Evolutionary conservation across 169 alveolate genomes (phyloP), one percentile per base, ranked within the genome.

Genomic region (Plasmodium gonderi): DNA sequence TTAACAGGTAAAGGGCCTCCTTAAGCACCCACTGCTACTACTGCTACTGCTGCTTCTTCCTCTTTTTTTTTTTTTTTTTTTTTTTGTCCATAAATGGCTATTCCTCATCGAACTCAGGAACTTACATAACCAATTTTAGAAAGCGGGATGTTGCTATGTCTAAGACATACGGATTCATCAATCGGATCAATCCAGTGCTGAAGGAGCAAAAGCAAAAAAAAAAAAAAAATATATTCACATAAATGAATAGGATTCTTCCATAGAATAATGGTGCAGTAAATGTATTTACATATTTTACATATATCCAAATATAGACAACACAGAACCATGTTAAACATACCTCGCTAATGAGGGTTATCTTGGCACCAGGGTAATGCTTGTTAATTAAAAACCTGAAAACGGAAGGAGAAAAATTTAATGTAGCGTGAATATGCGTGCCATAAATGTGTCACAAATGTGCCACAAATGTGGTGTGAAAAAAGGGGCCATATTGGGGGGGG

Each of bases 161-260:
- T 85, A 23, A 74, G 14, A 47, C 87, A 85, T 7, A 85, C 92
- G 8, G 92, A 44, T 8, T 74, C 49, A 49, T 85, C 92, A 31
- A 85, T 85, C n/a, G 83, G 23, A 67, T 85, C 92, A 17, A 85
- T 85, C 92, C 92, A 85, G 79, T 85, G 92, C 92, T 85, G 45
- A 72, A 75, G 33, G 31, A 42, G 40, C 60, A 75, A 49, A 44
- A 40, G 29, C 20, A 17, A 80, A 40, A 4, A 54, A 6, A 7
- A 12, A 9, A 68, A 36, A 47, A 38, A 17, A 17, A 14, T 29
- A 2, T 54, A 7, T 20, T 64, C 14, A 64, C 47, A 17, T 51
- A 49, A 33, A 23, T 26, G 12, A 4, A 9, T 31, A 12, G 14
- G 14, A 3, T 65, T 36, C 12, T 60, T 29, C 72, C 17, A 9